These are phyloP conservation scores for Sporothrix variecibatus DNA, from an alignment of 2,329 filamentous ascomycete species.

Conservation along the genomic window DNA sequence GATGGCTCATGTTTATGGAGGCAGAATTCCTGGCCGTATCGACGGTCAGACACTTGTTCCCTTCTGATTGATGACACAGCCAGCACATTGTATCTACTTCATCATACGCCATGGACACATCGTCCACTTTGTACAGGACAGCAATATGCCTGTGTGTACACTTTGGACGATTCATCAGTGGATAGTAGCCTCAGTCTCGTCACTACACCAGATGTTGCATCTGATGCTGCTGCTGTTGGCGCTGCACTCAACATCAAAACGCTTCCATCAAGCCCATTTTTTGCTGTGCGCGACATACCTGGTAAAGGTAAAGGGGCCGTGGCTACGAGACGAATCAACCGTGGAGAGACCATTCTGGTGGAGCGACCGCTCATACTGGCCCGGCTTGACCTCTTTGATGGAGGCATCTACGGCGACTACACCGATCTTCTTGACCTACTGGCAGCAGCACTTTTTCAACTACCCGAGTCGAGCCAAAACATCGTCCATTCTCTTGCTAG, in stretches of 20 bases:
- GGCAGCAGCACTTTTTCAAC: constrained; percentile 26
- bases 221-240: background rate
- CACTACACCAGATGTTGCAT: constrained; percentile 13
- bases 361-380: constrained; percentile 32
- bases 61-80: background rate
- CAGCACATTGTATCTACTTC: background rate
- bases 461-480: constrained; percentile 27
- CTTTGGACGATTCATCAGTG: background rate
- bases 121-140: background rate
- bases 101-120: background rate
- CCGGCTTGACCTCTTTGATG: constrained; percentile 29
- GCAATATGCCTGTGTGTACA: constrained; percentile 3
- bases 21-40: background rate
- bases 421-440: constrained; percentile 21
- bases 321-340: constrained; percentile 26
- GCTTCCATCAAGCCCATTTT: background rate
- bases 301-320: constrained; percentile 33
- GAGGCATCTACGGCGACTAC: background rate
- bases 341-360: constrained; percentile 31
- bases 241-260: background rate
- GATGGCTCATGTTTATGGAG: background rate
- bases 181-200: background rate
- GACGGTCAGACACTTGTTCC: background rate
- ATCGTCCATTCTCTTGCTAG: constrained; percentile 29
- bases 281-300: constrained; percentile 24